Base-by-base conservation (phyloP, 176 grass and related monocot species). In the Cocos nucifera region DNA sequence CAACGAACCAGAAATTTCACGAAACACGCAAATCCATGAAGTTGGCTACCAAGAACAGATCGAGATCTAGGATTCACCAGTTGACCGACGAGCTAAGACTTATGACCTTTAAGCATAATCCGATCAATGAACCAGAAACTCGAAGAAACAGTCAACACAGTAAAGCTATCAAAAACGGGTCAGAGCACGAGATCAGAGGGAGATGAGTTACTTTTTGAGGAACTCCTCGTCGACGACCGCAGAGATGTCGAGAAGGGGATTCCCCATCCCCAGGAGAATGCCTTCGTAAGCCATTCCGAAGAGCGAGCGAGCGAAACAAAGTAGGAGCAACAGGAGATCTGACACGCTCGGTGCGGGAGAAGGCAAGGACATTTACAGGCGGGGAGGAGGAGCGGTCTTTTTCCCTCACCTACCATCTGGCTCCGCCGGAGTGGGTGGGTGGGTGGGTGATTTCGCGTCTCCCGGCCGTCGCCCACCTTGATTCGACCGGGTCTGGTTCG, bases 191-290 rank as follows among this genome's bases (percentile, higher is more conserved):
- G 21, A 7, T 16, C 10, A 50, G 44, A 54, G 30, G 62, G 57
- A 23, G 18, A 21, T 22, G 15, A 19, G 16, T 24, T 83, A 99
- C 94, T 81, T 99, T 0, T 80, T 16, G 57, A 99, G 94, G 77
- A 99, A 99, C 64, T 56, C 82, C 0, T 93, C 67, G 60, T 99
- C 94, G 77, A 99, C 94, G 57, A 86, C 82, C 26, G 94, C 87
- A 22, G 94, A 99, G 48, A 99, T 99, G 82, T 99, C 94, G 64
- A 99, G 88, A 50, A 99, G 94, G 64, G 94, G 94, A 61, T 99
- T 99, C 32, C 94, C 88, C 94, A 93, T 99, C 64, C 94, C 94
- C 53, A 99, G 65, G 61, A 99, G 94, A 12, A 99, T 56, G 21
- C 94, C 94, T 49, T 99, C 88, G 60, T 17, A 55, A 29, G 22